These are phyloP conservation scores for peach (Prunus persica) DNA, from an alignment of 306 rosid genomes.

Conservation along the genomic window DNA sequence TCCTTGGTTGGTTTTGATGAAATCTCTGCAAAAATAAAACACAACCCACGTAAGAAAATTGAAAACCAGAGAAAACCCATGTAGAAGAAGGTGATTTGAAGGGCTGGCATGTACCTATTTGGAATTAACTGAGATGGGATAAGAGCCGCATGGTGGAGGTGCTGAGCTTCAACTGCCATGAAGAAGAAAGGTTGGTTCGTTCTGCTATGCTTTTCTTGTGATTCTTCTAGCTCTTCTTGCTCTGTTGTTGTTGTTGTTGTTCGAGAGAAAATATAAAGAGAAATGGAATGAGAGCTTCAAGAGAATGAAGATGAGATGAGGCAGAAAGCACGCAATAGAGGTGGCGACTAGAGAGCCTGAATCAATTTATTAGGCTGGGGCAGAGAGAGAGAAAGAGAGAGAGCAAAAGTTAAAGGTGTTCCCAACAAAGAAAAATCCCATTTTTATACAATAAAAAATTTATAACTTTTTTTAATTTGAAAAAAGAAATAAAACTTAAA, in stretches of 20 bases:
- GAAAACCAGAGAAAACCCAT: not conserved
- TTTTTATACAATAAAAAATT: not conserved
- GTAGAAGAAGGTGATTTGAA: not conserved
- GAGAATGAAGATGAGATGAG: conserved; percentile 24
- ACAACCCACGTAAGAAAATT: not conserved
- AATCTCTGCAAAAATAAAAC: conserved; percentile 42
- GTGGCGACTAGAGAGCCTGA: conserved; percentile 1
- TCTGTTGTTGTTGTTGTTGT: not conserved
- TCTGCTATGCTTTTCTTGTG: conserved; percentile 16
- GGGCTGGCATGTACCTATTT: conserved; percentile 27
- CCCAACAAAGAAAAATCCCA: conserved; percentile 26
- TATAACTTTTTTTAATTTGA: not conserved
- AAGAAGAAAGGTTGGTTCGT: conserved; percentile 19
- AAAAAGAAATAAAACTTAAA: not conserved
- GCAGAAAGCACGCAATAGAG: conserved; percentile 53
- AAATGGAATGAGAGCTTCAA: conserved; percentile 11
- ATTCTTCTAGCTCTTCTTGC: not conserved
- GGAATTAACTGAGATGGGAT: conserved; percentile 56
- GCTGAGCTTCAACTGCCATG: conserved; percentile 88
- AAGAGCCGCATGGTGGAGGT: conserved; percentile 37
- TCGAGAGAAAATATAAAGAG: not conserved
- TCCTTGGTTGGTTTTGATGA: conserved; percentile 24
- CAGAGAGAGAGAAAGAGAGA: not conserved
- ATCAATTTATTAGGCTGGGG: not conserved
- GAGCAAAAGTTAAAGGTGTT: conserved; percentile 41